These are phyloP conservation scores for Cercospora sp. DNA, from an alignment of 2,329 filamentous ascomycete genomes.

Conservation along the genomic window DNA sequence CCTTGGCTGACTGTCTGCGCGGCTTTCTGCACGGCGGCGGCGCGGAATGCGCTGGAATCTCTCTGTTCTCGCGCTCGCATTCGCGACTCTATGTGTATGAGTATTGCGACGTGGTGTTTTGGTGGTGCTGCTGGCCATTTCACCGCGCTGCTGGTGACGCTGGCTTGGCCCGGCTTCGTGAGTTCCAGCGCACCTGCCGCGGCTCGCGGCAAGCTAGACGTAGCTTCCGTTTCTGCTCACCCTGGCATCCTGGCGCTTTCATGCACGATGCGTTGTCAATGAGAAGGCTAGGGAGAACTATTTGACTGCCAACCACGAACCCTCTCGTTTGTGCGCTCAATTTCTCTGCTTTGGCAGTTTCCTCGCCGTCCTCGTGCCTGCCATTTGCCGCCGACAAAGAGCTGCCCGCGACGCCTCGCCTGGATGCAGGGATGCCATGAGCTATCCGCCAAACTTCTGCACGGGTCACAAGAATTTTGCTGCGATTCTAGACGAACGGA, in stretches of 20 bases:
- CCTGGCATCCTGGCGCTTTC: slow-evolving; percentile 5
- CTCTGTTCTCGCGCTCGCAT: neutral
- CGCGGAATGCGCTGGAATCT: neutral
- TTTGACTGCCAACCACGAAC: slow-evolving; percentile 9
- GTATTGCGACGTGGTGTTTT: neutral
- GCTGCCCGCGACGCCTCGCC: neutral
- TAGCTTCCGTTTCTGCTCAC: slow-evolving; percentile 1
- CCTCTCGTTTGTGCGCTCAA: neutral
- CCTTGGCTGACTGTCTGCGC: neutral
- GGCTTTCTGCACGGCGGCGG: neutral
- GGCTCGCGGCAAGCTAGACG: neutral
- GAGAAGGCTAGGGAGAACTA: slow-evolving; percentile 8
- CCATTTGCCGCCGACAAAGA: neutral
- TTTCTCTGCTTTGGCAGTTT: neutral
- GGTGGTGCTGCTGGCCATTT: too few relatives aligned
- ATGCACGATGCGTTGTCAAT: slow-evolving; percentile 13
- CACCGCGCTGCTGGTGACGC: neutral
- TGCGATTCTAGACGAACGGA: slow-evolving; percentile 64
- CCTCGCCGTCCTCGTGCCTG: neutral
- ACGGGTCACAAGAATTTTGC: slow-evolving; percentile 25
- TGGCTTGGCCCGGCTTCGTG: neutral
- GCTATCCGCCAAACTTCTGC: neutral
- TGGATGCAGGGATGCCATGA: neutral
- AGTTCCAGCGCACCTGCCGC: neutral
- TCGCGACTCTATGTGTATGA: neutral